Base-by-base conservation (phyloP, 176 grass and related monocot species). In the Aegilops speltoides region DNA sequence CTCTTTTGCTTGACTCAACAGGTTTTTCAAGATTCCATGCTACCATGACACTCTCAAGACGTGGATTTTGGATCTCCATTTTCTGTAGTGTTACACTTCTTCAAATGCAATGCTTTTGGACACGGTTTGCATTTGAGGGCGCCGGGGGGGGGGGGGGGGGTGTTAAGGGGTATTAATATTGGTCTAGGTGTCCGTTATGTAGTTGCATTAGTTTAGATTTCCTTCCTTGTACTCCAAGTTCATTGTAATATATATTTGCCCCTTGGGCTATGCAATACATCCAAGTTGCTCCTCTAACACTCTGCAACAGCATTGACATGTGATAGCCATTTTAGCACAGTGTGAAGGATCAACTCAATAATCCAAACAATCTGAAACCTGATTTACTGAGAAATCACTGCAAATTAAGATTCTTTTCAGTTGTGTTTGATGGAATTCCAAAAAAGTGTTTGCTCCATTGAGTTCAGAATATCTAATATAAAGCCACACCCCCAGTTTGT, bases 271-370 rank as follows among this genome's bases (percentile, higher is more conserved):
- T 20, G 54, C 54, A 22, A 57, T 57, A 57, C 54, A 57, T 57
- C 19, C 19, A 57, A 57, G 54, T 57, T 57, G 54, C 54, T 57
- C 54, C 17, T 57, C 6, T 54, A 57, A 57, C 54, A 14, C 43
- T 66, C 14, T 33, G 40, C 29, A 20, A 36, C 63, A 20, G 36
- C 15, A 52, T 50, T 75, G 19, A 48, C 38, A 34, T 45, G 37
- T 41, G 71, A 74, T 46, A 28, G 76, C 57, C 71, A 84, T 84
- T 64, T 74, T 64, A 64, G 70, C 45, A 84, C 25, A 76, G 20
- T 32, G 20, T 84, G 71, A 84, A 64, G 48, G 54, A 62, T 79
- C 77, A 79, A 9, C 38, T 79, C 23, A 50, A 75, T 41, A 75
- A 75, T 29, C 16, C 41, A 28, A 46, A 75, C 13, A 57, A 57